Base-by-base conservation (phyloP, 129 eudicot species). In the Pittosporum tobira region DNA sequence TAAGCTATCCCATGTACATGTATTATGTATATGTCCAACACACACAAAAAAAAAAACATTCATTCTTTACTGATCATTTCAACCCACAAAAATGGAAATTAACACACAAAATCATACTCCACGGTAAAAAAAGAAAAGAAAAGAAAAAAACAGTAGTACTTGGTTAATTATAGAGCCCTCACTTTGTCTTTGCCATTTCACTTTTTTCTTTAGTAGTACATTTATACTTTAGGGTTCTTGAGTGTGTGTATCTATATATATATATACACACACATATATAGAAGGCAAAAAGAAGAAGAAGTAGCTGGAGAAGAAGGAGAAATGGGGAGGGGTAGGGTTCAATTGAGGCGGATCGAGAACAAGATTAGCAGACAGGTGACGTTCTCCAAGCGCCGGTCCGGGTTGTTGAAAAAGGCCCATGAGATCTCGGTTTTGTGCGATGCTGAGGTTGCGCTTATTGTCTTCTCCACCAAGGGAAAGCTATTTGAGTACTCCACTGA, bases 271-370 rank as follows among this genome's bases (percentile, higher is more conserved):
- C n/a, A n/a, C n/a, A n/a, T n/a, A n/a, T n/a, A n/a, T n/a, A n/a
- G n/a, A n/a, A n/a, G n/a, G n/a, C n/a, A n/a, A n/a, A n/a, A n/a
- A n/a, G n/a, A n/a, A n/a, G n/a, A n/a, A n/a, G n/a, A n/a, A n/a
- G n/a, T n/a, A 34, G 13, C 40, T 34, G 10, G 7, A 34, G 10
- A 6, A 9, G 40, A 4, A 54, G 22, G 36, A 3, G 43, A 45
- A 16, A 83, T 84, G 94, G 94, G 94, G 50, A 87, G 95, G 52
- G 95, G 87, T 51, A 87, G 95, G 65, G 91, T 87, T 34, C 76
- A 87, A 76, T 43, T 87, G 64, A 83, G 80, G 84, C 70, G 85
- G 75, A 87, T 79, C 61, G 95, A 87, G 69, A 87, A 87, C 84
- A 86, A 84, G 71, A 84, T 84, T 31, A 84, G 81, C 48, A 64